A percentile compares a stretch with the other conserved stretches of the same genome.
Conservation (phyloP, 2,329 filamentous ascomycete species). For the Escovopsis weberi region DNA sequence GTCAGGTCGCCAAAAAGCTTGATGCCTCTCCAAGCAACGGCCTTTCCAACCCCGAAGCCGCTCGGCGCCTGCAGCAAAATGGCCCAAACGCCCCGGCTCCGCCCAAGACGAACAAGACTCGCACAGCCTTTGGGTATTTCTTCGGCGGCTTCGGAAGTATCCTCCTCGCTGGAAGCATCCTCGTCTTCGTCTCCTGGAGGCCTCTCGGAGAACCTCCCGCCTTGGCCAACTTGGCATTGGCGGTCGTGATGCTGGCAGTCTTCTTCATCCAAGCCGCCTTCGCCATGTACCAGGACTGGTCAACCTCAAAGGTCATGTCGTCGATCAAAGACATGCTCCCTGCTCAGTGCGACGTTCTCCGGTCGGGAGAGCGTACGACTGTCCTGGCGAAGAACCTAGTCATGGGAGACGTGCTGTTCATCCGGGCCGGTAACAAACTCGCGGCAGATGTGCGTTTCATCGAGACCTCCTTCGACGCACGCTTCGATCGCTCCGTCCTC, state of each 20-base stretch:
- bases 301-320: conserved; percentile 60
- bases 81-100: conserved; percentile 54
- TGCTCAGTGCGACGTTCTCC: conserved; percentile 50
- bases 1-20: conserved; percentile 46
- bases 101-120: conserved; percentile 44
- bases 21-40: conserved; percentile 41
- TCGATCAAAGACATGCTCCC: conserved; percentile 73
- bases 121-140: conserved; percentile 51
- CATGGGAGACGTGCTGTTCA: conserved; percentile 53
- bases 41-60: conserved; percentile 43
- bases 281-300: conserved; percentile 61
- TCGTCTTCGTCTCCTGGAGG: conserved; percentile 66
- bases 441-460: conserved; percentile 60
- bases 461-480: conserved; percentile 52
- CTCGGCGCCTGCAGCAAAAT: conserved; percentile 40
- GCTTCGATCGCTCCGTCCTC: conserved; percentile 59
- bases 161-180: conserved; percentile 50
- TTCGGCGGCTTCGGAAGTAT: conserved; percentile 66
- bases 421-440: conserved; percentile 60
- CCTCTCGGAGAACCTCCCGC: conserved; percentile 59
- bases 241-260: conserved; percentile 56
- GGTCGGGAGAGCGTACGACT: conserved; percentile 38
- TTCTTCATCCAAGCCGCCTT: conserved; percentile 57
- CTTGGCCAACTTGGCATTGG: conserved; percentile 48
- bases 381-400: conserved; percentile 47